Conservation (phyloP, 176 grass and related monocot species). For the Carex myosuroides region DNA sequence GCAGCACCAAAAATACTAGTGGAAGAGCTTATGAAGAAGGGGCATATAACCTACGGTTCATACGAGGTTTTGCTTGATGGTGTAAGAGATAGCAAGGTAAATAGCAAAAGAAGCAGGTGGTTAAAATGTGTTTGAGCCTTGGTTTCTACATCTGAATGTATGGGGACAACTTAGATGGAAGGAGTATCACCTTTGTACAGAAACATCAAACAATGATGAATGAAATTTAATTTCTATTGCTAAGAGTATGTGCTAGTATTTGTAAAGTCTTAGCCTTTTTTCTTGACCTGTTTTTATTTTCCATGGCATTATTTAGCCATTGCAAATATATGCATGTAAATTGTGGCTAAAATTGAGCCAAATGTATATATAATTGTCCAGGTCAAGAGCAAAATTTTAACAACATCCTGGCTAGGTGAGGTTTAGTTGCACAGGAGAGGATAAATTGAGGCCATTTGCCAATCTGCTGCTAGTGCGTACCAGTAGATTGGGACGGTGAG, state of each 20-base stretch:
- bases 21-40: conserved; percentile 87
- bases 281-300: neutral
- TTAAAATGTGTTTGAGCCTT: conserved; percentile 23
- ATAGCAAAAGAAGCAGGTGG: conserved; percentile 27
- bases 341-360: neutral
- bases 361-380: neutral
- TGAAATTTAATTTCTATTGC: neutral
- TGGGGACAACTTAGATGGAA: neutral
- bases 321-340: neutral
- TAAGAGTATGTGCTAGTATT: neutral
- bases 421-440: neutral
- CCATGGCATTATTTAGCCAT: neutral
- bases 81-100: conserved; percentile 69
- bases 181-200: neutral
- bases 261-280: neutral
- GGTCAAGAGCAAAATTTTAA: neutral
- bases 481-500: neutral
- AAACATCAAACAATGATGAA: neutral
- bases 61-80: conserved; percentile 89
- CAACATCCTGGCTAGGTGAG: neutral
- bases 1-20: conserved; percentile 95
- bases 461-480: neutral
- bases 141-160: neutral
- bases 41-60: conserved; percentile 73
- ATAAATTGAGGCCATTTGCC: neutral